phyloP scores from a whole-genome alignment of 2,329 filamentous ascomycete genomes.

The Diaporthe capsici region DNA sequence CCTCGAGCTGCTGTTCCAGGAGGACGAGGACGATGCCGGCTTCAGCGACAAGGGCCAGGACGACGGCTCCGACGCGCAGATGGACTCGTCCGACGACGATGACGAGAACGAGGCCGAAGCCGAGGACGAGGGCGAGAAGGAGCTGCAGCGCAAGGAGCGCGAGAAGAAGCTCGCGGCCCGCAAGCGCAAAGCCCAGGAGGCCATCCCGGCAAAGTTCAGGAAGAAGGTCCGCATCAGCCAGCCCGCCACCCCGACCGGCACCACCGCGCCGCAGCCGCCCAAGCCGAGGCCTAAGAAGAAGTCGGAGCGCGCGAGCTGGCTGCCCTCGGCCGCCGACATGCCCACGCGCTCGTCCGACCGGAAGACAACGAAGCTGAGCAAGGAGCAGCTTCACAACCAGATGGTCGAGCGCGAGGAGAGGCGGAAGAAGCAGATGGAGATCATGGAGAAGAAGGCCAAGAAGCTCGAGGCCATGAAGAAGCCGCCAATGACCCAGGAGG shows the following conservation, averaged over 20 bases:
- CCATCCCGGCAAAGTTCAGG: conserved; percentile 77
- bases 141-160: conserved; percentile 83
- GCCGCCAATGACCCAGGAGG: conserved; percentile 87
- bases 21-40: conserved; percentile 77
- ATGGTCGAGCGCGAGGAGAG: conserved; percentile 81
- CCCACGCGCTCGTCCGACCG: conserved; percentile 72
- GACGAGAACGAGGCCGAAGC: conserved; percentile 72
- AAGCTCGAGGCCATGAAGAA: conserved; percentile 81
- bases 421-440: conserved; percentile 77
- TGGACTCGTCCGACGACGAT: conserved; percentile 90
- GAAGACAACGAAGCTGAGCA: conserved; percentile 70
- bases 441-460: conserved; percentile 78
- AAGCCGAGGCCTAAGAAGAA: conserved; percentile 70
- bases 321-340: conserved; percentile 67
- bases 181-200: conserved; percentile 86
- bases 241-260: conserved; percentile 58
- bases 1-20: conserved; percentile 82
- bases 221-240: conserved; percentile 83
- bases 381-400: conserved; percentile 76
- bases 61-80: conserved; percentile 81
- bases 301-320: conserved; percentile 71
- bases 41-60: conserved; percentile 78
- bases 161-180: conserved; percentile 75
- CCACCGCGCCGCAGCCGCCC: conserved; percentile 52
- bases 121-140: conserved; percentile 88